These are phyloP conservation scores for Flaveria floridana DNA, from an alignment of 140 eudicot genomes.

Conservation along the genomic window DNA sequence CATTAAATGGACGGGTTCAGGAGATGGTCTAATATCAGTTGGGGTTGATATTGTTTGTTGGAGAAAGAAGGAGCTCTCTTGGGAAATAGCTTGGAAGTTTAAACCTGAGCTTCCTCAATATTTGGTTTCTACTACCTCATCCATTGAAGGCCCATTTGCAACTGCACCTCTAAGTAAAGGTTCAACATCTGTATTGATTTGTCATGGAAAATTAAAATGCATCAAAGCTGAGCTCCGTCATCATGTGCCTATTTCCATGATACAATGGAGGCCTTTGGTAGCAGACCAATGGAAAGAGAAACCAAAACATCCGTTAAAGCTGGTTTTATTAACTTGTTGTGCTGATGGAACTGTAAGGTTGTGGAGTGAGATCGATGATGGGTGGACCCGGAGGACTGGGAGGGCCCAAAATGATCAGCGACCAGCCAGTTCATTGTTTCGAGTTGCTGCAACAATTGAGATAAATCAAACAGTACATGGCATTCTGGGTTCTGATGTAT, in stretches of 20 bases:
- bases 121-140: constrained; percentile 71
- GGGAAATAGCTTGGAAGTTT: constrained; percentile 84
- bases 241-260: constrained; percentile 68
- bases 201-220: constrained; percentile 49
- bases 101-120: constrained; percentile 59
- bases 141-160: constrained; percentile 69
- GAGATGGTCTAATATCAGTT: constrained; percentile 83
- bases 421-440: constrained; percentile 46
- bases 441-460: constrained; percentile 80
- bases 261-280: constrained; percentile 93
- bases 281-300: constrained; percentile 41
- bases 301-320: constrained; percentile 42
- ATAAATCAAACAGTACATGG: constrained; percentile 70
- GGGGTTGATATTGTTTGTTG: constrained; percentile 73
- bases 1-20: constrained; percentile 82
- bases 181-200: constrained; percentile 46
- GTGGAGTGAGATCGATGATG: constrained; percentile 88
- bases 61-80: constrained; percentile 60
- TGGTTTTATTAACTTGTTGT: constrained; percentile 73
- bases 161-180: constrained; percentile 50
- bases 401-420: constrained; percentile 57
- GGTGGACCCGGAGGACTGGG: constrained; percentile 47
- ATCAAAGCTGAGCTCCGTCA: constrained; percentile 63
- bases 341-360: constrained; percentile 85
- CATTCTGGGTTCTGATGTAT: constrained; percentile 57